These are phyloP conservation scores for Meredithiella fracta DNA, from an alignment of 2,329 filamentous ascomycete species.

Conservation along the genomic window DNA sequence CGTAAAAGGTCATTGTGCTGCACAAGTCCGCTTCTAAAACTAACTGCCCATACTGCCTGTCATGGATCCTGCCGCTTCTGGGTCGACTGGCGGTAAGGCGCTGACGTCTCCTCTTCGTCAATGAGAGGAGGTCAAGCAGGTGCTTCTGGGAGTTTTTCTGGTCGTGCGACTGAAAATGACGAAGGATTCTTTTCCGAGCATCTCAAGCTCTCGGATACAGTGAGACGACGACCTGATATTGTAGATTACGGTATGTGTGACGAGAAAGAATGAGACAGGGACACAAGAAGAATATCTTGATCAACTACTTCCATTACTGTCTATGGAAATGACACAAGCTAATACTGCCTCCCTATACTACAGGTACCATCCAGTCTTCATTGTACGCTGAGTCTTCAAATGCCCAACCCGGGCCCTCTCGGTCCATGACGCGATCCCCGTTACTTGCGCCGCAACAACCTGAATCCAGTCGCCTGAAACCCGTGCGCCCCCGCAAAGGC, in stretches of 20 bases:
- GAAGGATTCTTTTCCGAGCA: constrained; percentile 33
- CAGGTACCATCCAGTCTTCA: constrained; percentile 23
- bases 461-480: constrained; percentile 45
- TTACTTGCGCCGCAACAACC: constrained; percentile 31
- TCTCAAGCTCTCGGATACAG: constrained; percentile 42
- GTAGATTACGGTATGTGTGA: constrained; percentile 34
- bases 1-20: not conserved
- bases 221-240: constrained; percentile 39
- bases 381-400: constrained; percentile 20
- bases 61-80: not conserved
- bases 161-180: constrained; percentile 18
- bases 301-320: not conserved
- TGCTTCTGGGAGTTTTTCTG: too few relatives aligned
- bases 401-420: constrained; percentile 25
- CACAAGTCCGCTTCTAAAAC: not conserved
- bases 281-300: too few relatives aligned
- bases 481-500: constrained; percentile 23
- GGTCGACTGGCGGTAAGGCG: not conserved
- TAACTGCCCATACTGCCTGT: not conserved
- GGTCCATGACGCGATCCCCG: constrained; percentile 28
- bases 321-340: too few relatives aligned
- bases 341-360: not conserved
- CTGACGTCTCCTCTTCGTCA: not conserved
- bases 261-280: too few relatives aligned
- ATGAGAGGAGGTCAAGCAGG: not conserved